These are phyloP conservation scores for Skeletonema costatum DNA, from an alignment of 108 stramenopile species.

Conservation along the genomic window DNA sequence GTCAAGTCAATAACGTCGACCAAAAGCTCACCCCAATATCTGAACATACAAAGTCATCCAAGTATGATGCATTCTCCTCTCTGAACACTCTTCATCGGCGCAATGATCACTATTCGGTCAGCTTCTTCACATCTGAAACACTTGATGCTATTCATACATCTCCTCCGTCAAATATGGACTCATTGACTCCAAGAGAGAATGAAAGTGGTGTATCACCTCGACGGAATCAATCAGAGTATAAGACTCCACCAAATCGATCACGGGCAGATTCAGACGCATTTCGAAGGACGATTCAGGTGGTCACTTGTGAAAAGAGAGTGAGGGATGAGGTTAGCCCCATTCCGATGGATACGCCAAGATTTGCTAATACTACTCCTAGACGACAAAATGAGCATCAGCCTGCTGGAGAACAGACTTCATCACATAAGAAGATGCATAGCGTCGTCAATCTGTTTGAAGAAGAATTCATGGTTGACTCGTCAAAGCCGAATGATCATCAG, in stretches of 20 bases:
- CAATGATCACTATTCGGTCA: slow-evolving; percentile 17
- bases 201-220: not conserved
- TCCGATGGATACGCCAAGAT: slow-evolving; percentile 6
- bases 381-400: not conserved
- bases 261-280: slow-evolving; percentile 22
- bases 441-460: slow-evolving; percentile 1
- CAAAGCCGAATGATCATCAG: not conserved
- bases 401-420: not conserved
- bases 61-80: slow-evolving; percentile 9
- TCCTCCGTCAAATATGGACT: not conserved
- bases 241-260: slow-evolving; percentile 15
- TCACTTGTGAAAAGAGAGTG: slow-evolving; percentile 28
- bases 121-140: slow-evolving; percentile 34
- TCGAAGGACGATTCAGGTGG: slow-evolving; percentile 20
- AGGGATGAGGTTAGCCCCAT: slow-evolving; percentile 37
- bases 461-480: not conserved
- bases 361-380: not conserved
- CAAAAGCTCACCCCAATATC: slow-evolving; percentile 16
- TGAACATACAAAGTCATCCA: slow-evolving; percentile 5
- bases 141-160: slow-evolving; percentile 27
- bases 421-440: not conserved
- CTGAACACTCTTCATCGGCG: slow-evolving; percentile 30
- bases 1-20: not conserved
- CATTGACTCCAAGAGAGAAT: not conserved
- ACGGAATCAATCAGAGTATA: not conserved